Evolutionary conservation across 129 eudicot genomes (phyloP).

Genomic region (Artemisia argyi): DNA sequence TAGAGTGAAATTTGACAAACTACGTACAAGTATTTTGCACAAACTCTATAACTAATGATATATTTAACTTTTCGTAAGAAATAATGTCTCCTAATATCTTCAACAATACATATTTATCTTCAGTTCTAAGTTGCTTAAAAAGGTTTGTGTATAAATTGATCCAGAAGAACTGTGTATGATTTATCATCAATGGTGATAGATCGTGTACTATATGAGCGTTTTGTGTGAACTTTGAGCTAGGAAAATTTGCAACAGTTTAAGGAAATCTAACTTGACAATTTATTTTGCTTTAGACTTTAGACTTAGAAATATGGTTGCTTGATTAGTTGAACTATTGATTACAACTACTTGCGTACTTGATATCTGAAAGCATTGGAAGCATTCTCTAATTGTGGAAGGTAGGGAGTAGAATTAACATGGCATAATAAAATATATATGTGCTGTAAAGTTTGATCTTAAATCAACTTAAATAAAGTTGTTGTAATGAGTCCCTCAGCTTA

Average conservation of each 20-base stretch:
- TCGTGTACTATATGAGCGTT: too few relatives aligned
- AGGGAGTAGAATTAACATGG: slow-evolving; percentile 3
- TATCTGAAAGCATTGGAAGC: neutral
- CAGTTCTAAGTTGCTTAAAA: too few relatives aligned
- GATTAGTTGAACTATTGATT: neutral
- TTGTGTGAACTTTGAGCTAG: neutral
- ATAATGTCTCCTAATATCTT: too few relatives aligned
- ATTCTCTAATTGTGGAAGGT: neutral
- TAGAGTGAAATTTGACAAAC: too few relatives aligned
- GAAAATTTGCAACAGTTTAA: neutral
- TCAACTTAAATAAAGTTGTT: neutral
- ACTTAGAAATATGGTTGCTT: slow-evolving; percentile 7
- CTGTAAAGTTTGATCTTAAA: slow-evolving; percentile 14
- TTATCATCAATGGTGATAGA: too few relatives aligned
- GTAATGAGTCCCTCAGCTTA: neutral
- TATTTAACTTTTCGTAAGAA: too few relatives aligned
- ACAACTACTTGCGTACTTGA: neutral
- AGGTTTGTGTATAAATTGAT: too few relatives aligned
- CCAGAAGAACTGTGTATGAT: too few relatives aligned
- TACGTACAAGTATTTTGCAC: too few relatives aligned
- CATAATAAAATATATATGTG: slow-evolving; percentile 13
- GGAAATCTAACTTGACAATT: neutral
- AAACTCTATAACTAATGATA: too few relatives aligned
- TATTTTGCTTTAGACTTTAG: slow-evolving; percentile 1
- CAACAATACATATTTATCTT: too few relatives aligned